Base-by-base conservation (phyloP, 495 filamentous ascomycete species). In the Aspergillus leporis region DNA sequence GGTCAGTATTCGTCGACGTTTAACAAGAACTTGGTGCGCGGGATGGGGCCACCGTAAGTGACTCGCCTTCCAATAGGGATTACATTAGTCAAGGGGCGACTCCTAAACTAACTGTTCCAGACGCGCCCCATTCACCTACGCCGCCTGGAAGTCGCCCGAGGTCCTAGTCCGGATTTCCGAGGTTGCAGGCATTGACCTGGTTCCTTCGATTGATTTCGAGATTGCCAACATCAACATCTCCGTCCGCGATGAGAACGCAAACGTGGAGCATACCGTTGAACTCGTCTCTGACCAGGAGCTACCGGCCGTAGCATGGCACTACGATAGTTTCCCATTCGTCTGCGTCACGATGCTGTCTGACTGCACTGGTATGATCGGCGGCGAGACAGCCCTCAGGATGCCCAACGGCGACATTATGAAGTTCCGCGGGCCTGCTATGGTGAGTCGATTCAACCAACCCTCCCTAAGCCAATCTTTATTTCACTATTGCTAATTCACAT, bases 341-440 rank as follows among this genome's bases (percentile, higher is more conserved):
- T 91, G 89, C 61, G 87, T 92, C 25, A 78, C 84, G 6, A 92
- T 90, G 89, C 79, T 91, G 45, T 89, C 85, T 49, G 87, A 92
- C 63, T 86, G 85, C 48, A 82, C 77, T 0, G 75, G 76, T 13
- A 92, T 91, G 88, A 74, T 87, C 8, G 88, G 88, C 31, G 89
- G 89, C 3, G 89, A 91, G 68, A 91, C 88, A 3, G 88, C 84
- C 5, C 71, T 90, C 19, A 76, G 76, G 52, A 87, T 79, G 0
- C 82, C 80, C 0, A 75, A 43, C 2, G 87, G 86, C 0, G 82
- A 85, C 6, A 77, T 89, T 28, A 75, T 86, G 71, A 89, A 90
- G 69, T 81, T 90, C 46, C 80, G 87, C 25, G 85, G 87, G 22
- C 89, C 89, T 12, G 72, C 82, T 43, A 86, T 85, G 81, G 85